Conservation (phyloP, 306 rosid genomes). For the Luffa aegyptiaca region DNA sequence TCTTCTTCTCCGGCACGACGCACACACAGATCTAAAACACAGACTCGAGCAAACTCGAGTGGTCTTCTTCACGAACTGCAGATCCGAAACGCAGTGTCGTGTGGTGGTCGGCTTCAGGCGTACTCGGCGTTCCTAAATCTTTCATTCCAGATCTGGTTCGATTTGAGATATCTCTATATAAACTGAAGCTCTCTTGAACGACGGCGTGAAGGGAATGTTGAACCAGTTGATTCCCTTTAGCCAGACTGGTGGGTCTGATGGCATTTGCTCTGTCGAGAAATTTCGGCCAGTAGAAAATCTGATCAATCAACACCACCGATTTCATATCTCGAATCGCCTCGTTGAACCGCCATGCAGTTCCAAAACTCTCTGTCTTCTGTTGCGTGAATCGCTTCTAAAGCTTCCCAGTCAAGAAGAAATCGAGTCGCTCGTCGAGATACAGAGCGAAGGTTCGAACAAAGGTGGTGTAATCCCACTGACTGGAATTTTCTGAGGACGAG, state of each 20-base stretch:
- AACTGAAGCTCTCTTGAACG: constrained; percentile 69
- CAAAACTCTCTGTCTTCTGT: neutral
- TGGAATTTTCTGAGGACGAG: too few species aligned
- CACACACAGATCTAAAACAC: too few species aligned
- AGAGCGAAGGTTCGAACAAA: constrained; percentile 59
- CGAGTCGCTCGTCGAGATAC: constrained; percentile 74
- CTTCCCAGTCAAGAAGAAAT: constrained; percentile 67
- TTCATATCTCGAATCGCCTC: constrained; percentile 58
- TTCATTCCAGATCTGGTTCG: too few species aligned
- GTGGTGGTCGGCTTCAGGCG: too few species aligned
- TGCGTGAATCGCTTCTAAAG: constrained; percentile 45
- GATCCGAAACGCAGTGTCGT: too few species aligned
- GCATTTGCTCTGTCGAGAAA: constrained; percentile 63
- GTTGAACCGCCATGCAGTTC: neutral
- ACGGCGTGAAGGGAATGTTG: constrained; percentile 46
- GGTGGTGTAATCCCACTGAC: constrained; percentile 69
- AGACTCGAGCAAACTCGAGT: too few species aligned
- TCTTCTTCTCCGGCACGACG: too few species aligned
- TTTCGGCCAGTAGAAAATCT: constrained; percentile 54
- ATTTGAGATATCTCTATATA: constrained; percentile 62
- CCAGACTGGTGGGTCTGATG: constrained; percentile 48
- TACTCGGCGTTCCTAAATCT: too few species aligned
- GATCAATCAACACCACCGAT: constrained; percentile 43
- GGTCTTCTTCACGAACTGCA: too few species aligned
- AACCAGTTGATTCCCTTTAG: constrained; percentile 37